These are phyloP conservation scores for Hypoxylon sp. DNA, from an alignment of 2,329 filamentous ascomycete genomes.

Conservation along the genomic window DNA sequence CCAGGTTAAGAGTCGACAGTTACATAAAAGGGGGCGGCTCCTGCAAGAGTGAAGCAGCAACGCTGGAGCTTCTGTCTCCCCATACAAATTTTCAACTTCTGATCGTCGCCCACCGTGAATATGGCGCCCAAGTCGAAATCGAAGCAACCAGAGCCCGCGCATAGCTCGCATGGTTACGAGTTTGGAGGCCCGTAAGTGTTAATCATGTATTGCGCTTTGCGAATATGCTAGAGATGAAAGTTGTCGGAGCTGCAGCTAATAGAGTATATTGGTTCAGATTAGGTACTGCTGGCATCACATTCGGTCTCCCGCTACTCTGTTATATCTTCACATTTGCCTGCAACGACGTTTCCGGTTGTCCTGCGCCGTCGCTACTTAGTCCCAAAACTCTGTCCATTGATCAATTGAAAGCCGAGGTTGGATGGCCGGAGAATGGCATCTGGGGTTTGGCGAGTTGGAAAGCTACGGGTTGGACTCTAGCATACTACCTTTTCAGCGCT, in stretches of 20 bases:
- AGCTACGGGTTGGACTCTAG: conserved; percentile 77
- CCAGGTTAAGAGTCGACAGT: not conserved
- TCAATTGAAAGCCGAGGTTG: conserved; percentile 81
- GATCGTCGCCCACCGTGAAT: conserved; percentile 49
- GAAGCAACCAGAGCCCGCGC: conserved; percentile 33
- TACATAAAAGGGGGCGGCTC: conserved; percentile 18
- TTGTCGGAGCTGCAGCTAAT: conserved; percentile 21
- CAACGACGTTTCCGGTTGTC: conserved; percentile 94
- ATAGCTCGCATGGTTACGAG: conserved; percentile 57
- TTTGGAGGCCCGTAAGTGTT: conserved; percentile 62
- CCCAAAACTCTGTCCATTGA: conserved; percentile 79
- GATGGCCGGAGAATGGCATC: conserved; percentile 81
- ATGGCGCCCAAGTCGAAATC: conserved; percentile 55
- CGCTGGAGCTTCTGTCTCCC: not conserved
- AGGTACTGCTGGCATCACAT: conserved; percentile 69
- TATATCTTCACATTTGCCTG: conserved; percentile 87
- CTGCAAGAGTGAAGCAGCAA: conserved; percentile 2
- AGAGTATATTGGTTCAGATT: conserved; percentile 21
- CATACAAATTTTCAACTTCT: not conserved
- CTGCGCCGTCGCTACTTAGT: conserved; percentile 81
- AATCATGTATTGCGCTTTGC: not conserved
- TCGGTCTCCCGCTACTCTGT: conserved; percentile 82
- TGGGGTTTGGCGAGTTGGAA: conserved; percentile 77
- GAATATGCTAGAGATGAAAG: not conserved
- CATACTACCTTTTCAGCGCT: conserved; percentile 83